A percentile compares a stretch with the other conserved stretches of the same genome.
Conservation (phyloP, 257 asterid genomes). For the Jacaranda mimosifolia region DNA sequence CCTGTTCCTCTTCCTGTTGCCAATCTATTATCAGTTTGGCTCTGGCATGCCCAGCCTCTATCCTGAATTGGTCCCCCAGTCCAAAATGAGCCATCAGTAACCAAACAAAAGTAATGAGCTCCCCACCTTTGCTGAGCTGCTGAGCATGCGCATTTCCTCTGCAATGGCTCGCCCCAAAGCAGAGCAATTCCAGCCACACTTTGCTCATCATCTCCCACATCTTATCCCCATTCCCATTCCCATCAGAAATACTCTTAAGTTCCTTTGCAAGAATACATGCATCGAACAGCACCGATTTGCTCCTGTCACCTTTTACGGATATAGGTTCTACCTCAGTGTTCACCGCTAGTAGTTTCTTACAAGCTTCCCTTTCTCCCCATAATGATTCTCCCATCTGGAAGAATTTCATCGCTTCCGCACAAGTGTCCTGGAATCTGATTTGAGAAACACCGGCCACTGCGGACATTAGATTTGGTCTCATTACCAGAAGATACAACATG, state of each 20-base stretch:
- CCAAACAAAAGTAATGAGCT: conserved; percentile 55
- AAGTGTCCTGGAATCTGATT: conserved; percentile 32
- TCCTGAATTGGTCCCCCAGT: conserved; percentile 30
- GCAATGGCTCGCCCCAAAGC: conserved; percentile 50
- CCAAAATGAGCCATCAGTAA: conserved; percentile 58
- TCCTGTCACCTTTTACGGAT: conserved; percentile 33
- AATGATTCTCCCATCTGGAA: not conserved
- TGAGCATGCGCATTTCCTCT: conserved; percentile 43
- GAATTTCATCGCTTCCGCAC: conserved; percentile 25
- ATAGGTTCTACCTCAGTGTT: conserved; percentile 7
- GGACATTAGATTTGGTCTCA: conserved; percentile 37
- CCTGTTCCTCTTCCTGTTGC: not conserved
- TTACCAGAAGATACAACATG: conserved; percentile 32
- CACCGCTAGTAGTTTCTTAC: conserved; percentile 9
- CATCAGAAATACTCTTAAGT: not conserved
- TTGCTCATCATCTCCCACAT: conserved; percentile 44
- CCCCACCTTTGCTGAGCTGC: conserved; percentile 53
- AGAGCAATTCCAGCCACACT: conserved; percentile 57
- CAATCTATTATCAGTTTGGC: not conserved
- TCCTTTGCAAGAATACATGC: conserved; percentile 31
- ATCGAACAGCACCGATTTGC: conserved; percentile 36
- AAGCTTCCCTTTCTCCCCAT: not conserved
- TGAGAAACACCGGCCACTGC: conserved; percentile 28
- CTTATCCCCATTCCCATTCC: not conserved
- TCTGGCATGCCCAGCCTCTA: conserved; percentile 11